phyloP scores from a whole-genome alignment of 179 eudicot genomes.

The Monotropa hypopitys region DNA sequence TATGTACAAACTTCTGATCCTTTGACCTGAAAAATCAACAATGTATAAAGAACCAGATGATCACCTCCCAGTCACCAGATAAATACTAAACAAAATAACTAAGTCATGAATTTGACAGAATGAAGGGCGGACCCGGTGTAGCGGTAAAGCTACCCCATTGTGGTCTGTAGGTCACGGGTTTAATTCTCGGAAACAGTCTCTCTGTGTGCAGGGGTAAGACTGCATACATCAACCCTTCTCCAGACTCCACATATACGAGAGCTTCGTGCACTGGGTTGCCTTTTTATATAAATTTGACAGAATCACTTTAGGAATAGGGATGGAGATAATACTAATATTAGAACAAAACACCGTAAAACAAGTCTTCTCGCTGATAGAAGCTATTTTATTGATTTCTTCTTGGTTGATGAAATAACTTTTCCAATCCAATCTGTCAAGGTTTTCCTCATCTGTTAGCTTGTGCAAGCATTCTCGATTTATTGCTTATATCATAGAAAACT shows the following conservation, averaged over 20 bases:
- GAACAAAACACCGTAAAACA: not conserved
- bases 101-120: not conserved
- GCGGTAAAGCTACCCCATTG: too few species aligned
- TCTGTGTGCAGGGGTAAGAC: too few species aligned
- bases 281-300: not conserved
- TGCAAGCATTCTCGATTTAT: not conserved
- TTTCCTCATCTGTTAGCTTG: not conserved
- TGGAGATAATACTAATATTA: too few species aligned
- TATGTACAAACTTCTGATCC: conserved; percentile 64
- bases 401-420: not conserved
- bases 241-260: too few species aligned
- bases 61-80: not conserved
- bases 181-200: too few species aligned
- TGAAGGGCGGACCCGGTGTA: too few species aligned
- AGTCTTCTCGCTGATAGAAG: not conserved
- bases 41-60: not conserved
- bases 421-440: not conserved
- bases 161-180: too few species aligned
- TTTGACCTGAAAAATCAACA: conserved; percentile 46
- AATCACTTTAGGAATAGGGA: not conserved
- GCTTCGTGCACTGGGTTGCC: too few species aligned
- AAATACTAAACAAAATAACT: not conserved
- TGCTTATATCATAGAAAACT: not conserved
- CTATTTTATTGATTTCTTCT: not conserved
- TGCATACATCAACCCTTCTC: too few species aligned